phyloP scores from a whole-genome alignment of 805 yeast species.

The Zygotorulaspora danielsina region DNA sequence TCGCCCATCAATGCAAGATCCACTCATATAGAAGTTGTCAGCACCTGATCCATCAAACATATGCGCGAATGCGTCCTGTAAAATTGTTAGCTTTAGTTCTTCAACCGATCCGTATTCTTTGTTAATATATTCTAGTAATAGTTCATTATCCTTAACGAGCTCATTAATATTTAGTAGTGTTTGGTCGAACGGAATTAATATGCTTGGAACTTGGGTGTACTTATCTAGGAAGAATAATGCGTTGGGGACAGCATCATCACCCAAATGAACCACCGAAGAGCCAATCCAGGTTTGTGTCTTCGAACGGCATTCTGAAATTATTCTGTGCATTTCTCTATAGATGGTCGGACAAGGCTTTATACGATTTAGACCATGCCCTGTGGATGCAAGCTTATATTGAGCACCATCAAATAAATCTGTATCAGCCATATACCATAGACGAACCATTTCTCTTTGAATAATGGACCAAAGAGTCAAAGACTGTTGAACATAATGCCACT shows the following conservation, averaged over 20 bases:
- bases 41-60: conserved; percentile 78
- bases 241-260: conserved; percentile 81
- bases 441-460: conserved; percentile 73
- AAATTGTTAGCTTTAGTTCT: conserved; percentile 45
- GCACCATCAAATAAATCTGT: conserved; percentile 57
- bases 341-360: conserved; percentile 69
- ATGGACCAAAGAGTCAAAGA: conserved; percentile 72
- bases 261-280: conserved; percentile 72
- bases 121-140: conserved; percentile 48
- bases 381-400: conserved; percentile 56
- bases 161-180: conserved; percentile 53
- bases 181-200: conserved; percentile 66
- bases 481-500: conserved; percentile 69
- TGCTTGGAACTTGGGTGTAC: conserved; percentile 74
- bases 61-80: conserved; percentile 42
- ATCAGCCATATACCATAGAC: conserved; percentile 73
- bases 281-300: conserved; percentile 72
- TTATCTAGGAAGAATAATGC: conserved; percentile 76
- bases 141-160: conserved; percentile 45
- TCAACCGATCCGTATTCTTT: conserved; percentile 54
- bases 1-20: conserved; percentile 80
- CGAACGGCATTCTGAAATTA: conserved; percentile 60
- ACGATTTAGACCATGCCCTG: conserved; percentile 80
- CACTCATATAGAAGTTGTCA: conserved; percentile 77
- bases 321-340: conserved; percentile 64